These are phyloP conservation scores for Aureobasidium sp. DNA, from an alignment of 2,329 filamentous ascomycete species.

Conservation along the genomic window DNA sequence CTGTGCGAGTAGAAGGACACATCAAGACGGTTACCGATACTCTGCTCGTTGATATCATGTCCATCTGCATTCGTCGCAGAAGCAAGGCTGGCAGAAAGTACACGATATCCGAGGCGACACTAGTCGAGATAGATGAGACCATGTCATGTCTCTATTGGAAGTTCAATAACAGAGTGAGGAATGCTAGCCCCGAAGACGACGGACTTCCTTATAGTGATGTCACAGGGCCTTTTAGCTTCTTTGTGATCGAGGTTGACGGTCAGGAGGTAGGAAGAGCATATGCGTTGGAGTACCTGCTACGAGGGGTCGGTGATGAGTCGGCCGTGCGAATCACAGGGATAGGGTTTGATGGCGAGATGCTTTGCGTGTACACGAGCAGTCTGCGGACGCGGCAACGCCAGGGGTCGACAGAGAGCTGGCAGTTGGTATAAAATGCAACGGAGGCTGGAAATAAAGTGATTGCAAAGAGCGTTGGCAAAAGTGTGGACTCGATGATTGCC, in stretches of 20 bases:
- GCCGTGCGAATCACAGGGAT: slow-evolving; percentile 22
- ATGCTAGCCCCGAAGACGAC: not conserved
- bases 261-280: slow-evolving; percentile 25
- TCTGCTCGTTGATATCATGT: slow-evolving; percentile 1
- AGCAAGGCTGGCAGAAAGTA: not conserved
- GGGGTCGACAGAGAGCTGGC: slow-evolving; percentile 2
- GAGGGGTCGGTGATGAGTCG: not conserved
- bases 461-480: too few species aligned
- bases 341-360: slow-evolving; percentile 26
- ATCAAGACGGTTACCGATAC: not conserved
- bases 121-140: not conserved
- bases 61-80: slow-evolving; percentile 12
- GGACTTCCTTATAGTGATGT: slow-evolving; percentile 27
- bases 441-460: too few species aligned
- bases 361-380: not conserved
- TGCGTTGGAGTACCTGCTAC: slow-evolving; percentile 22
- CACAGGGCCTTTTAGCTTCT: slow-evolving; percentile 32
- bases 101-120: not conserved
- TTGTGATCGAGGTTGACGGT: slow-evolving; percentile 24
- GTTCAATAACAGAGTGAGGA: not conserved
- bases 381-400: not conserved
- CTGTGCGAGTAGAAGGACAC: not conserved
- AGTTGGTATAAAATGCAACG: not conserved
- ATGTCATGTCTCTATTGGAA: not conserved
- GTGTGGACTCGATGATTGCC: too few species aligned